Evolutionary conservation across 805 yeast genomes (phyloP), one percentile per base, ranked within the genome.

Genomic region (Vanderwaltozyma tropicalis): DNA sequence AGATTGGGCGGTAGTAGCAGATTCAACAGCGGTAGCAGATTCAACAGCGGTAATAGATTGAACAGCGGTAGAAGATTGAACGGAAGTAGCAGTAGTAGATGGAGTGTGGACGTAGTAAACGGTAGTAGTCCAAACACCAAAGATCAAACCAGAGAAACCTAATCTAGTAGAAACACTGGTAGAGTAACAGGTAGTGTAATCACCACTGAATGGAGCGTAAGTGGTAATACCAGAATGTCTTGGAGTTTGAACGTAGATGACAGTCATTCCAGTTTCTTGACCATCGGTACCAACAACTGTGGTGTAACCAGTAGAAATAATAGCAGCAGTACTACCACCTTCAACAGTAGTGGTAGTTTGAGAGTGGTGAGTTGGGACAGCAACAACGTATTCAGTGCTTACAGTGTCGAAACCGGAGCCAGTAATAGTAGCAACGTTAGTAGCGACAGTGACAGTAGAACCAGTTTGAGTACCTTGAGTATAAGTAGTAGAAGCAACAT

Each of bases 161-260:
- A 31, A 30, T 10, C 19, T 15, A 13, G 8, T 5, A 2, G 24
- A 26, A n/a, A 35, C 31, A 15, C 31, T 19, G 11, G 39, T 35
- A 13, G 39, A 35, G 31, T 13, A 35, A 12, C 25, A 22, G 4
- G 26, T 27, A 11, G 39, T 35, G 5, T 11, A 28, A 14, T 33
- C 25, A 19, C 34, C 39, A 15, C 17, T 25, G 21, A 21, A 30
- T 8, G 39, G 17, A 5, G 26, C 16, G 9, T 15, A 29, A 14
- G 34, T 25, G n/a, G 26, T 22, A 13, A 35, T 20, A 30, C 39
- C 39, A 4, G 39, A 13, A 14, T 32, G 30, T 30, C 34, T 32
- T 37, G 48, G 48, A 12, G 46, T 42, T 30, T 42, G 42, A 3
- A 45, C 43, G 24, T 36, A 39, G 41, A 37, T 41, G 28, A 32